These are phyloP conservation scores for Hypoxylon lienhwacheense DNA, from an alignment of 495 filamentous ascomycete genomes.

Conservation along the genomic window DNA sequence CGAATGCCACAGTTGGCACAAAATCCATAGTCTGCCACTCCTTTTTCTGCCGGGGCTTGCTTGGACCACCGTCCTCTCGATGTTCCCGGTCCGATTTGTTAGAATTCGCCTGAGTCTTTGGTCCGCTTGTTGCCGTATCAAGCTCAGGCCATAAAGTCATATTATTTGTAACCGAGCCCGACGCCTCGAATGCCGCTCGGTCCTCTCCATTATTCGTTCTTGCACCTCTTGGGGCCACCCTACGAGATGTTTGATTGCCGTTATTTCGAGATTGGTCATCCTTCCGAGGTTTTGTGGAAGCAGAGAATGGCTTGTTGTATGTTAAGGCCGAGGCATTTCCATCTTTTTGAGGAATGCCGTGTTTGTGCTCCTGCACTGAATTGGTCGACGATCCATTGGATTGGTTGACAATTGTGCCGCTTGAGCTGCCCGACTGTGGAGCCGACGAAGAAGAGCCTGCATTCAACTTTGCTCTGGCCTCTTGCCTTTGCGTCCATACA, in stretches of 20 bases:
- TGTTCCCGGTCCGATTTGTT: slow-evolving; percentile 68
- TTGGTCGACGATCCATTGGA: slow-evolving; percentile 1
- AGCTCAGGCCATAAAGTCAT: slow-evolving; percentile 87
- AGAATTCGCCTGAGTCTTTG: slow-evolving; percentile 51
- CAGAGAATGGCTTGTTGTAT: slow-evolving; percentile 15
- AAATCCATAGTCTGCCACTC: slow-evolving; percentile 74
- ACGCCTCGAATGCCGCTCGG: slow-evolving; percentile 23
- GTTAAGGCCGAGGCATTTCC: slow-evolving; percentile 3
- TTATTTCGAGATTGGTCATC: slow-evolving; percentile 53
- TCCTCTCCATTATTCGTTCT: slow-evolving; percentile 55
- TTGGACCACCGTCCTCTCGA: slow-evolving; percentile 60
- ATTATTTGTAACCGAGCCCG: slow-evolving; percentile 69
- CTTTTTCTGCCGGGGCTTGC: slow-evolving; percentile 65
- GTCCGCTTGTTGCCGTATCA: slow-evolving; percentile 67
- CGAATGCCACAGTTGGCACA: slow-evolving; percentile 77
- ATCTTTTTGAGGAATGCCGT: slow-evolving; percentile 33
- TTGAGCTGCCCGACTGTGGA: slow-evolving; percentile 12
- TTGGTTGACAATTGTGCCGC: background rate
- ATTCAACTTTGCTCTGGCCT: slow-evolving; percentile 70
- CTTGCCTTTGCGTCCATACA: slow-evolving; percentile 75
- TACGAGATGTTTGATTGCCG: slow-evolving; percentile 46
- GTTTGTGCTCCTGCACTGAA: slow-evolving; percentile 7
- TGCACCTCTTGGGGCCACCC: slow-evolving; percentile 50
- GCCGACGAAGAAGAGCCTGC: slow-evolving; percentile 30
- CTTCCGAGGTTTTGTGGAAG: slow-evolving; percentile 51